phyloP scores from a whole-genome alignment of 192 early-diverging fungal genomes.

The Backusella australiensis region DNA sequence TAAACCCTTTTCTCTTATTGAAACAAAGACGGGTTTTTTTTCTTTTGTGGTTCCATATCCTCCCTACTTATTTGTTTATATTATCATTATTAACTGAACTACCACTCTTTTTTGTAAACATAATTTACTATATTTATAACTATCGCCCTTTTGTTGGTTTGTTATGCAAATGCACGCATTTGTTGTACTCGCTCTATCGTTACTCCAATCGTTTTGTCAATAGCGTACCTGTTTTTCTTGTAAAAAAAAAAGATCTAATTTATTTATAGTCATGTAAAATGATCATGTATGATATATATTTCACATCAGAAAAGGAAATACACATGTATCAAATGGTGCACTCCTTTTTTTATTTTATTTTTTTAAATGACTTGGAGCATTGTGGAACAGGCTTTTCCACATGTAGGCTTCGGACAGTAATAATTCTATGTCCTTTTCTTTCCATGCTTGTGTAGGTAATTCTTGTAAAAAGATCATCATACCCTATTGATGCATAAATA shows the following conservation, averaged over 20 bases:
- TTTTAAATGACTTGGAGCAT: slow-evolving; percentile 82
- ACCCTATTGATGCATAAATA: slow-evolving; percentile 31
- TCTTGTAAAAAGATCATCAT: slow-evolving; percentile 94
- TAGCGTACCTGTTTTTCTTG: too few species aligned
- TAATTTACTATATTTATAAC: background rate
- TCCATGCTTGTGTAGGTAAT: slow-evolving; percentile 85
- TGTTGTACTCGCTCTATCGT: background rate
- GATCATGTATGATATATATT: background rate
- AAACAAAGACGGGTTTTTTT: background rate
- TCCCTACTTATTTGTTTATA: background rate
- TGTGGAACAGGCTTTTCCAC: slow-evolving; percentile 94
- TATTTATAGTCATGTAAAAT: background rate
- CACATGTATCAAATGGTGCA: background rate
- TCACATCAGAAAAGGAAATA: background rate
- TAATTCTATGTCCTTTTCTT: slow-evolving; percentile 89
- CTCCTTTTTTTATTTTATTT: slow-evolving; percentile 9
- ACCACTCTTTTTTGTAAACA: background rate
- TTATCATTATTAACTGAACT: background rate
- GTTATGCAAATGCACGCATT: too few species aligned
- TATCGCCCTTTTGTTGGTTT: too few species aligned
- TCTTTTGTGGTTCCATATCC: background rate
- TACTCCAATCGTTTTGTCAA: background rate
- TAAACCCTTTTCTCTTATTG: background rate
- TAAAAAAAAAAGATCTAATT: background rate
- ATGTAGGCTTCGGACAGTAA: slow-evolving; percentile 95